Evolutionary conservation across 306 rosid genomes (phyloP).

Genomic region (Cicer chorassanicum): DNA sequence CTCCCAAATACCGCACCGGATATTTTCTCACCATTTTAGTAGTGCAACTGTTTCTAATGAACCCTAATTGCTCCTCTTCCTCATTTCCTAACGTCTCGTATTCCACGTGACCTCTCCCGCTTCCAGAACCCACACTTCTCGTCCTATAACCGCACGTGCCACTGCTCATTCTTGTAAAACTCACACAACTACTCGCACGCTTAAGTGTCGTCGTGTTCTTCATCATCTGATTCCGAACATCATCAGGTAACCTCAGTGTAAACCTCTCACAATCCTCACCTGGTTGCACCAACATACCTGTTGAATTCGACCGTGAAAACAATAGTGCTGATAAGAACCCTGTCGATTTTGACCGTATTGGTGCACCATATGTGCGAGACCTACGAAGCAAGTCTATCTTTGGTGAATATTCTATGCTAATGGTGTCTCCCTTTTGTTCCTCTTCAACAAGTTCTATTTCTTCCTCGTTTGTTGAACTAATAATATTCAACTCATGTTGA

Average conservation of each 20-base stretch:
- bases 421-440: neutral
- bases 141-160: conserved; percentile 59
- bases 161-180: conserved; percentile 63
- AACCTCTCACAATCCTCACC: conserved; percentile 63
- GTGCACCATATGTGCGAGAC: conserved; percentile 21
- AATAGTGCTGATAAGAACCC: conserved; percentile 46
- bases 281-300: conserved; percentile 40
- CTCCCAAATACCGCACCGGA: neutral
- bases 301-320: conserved; percentile 52
- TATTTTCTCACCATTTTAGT: conserved; percentile 28
- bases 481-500: neutral
- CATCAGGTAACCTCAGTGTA: conserved; percentile 66
- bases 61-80: conserved; percentile 46
- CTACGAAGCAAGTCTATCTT: conserved; percentile 39
- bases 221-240: conserved; percentile 37
- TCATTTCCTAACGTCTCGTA: conserved; percentile 43
- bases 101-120: conserved; percentile 24
- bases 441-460: neutral
- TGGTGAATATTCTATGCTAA: conserved; percentile 30
- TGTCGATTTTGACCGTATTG: conserved; percentile 50
- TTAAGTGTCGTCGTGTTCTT: conserved; percentile 15
- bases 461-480: neutral
- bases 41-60: conserved; percentile 19
- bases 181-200: conserved; percentile 59
- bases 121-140: conserved; percentile 49